These are phyloP conservation scores for Senna siamea DNA, from an alignment of 306 rosid genomes.

Conservation along the genomic window DNA sequence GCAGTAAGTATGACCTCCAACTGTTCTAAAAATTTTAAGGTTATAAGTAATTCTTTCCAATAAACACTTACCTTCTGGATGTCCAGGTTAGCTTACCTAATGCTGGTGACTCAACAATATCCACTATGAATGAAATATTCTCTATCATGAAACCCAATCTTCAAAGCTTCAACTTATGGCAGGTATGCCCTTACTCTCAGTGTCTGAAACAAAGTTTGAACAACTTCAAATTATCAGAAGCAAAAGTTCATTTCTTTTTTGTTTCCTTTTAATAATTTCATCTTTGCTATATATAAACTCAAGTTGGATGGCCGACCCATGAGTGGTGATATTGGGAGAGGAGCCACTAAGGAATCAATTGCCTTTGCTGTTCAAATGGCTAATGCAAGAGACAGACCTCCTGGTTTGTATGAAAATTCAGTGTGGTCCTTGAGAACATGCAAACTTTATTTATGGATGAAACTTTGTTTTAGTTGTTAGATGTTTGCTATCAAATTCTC, in stretches of 20 bases:
- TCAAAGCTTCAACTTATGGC: slow-evolving; percentile 78
- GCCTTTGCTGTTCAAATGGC: slow-evolving; percentile 73
- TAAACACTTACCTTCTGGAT: slow-evolving; percentile 6
- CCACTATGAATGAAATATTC: slow-evolving; percentile 72
- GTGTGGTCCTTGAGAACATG: slow-evolving; percentile 2
- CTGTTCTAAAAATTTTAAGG: neutral
- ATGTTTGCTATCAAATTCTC: neutral
- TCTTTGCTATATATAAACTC: slow-evolving; percentile 38
- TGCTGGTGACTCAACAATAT: slow-evolving; percentile 64
- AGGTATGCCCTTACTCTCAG: slow-evolving; percentile 50
- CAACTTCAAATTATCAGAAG: slow-evolving; percentile 28
- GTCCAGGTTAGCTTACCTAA: slow-evolving; percentile 89
- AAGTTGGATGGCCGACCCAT: slow-evolving; percentile 96
- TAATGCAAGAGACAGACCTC: slow-evolving; percentile 65
- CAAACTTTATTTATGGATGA: neutral
- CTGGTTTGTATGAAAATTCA: slow-evolving; percentile 53
- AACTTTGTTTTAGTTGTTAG: neutral
- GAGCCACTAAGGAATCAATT: slow-evolving; percentile 83
- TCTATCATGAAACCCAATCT: slow-evolving; percentile 72
- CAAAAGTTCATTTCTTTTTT: slow-evolving; percentile 25
- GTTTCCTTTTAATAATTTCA: slow-evolving; percentile 27
- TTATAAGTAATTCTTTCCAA: neutral
- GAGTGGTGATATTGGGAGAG: slow-evolving; percentile 97
- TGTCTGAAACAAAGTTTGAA: slow-evolving; percentile 18
- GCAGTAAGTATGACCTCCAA: slow-evolving; percentile 62